Evolutionary conservation across 2,329 filamentous ascomycete species (phyloP).

Genomic region (Verruconis gallopava): DNA sequence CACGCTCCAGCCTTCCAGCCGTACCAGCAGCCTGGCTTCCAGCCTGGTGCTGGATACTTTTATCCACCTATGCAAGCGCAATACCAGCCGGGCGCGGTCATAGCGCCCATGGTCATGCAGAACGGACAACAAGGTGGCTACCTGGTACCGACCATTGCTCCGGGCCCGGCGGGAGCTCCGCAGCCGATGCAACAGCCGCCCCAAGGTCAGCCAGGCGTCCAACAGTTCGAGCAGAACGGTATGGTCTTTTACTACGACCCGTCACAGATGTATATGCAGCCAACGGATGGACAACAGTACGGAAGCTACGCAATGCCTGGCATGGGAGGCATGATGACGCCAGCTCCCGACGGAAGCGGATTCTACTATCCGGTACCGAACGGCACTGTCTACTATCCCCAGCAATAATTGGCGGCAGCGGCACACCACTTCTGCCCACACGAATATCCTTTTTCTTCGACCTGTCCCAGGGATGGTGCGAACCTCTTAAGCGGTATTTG

Average conservation of each 20-base stretch:
- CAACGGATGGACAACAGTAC: slow-evolving; percentile 5
- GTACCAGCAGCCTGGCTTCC: slow-evolving; percentile 46
- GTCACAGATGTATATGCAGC: slow-evolving; percentile 42
- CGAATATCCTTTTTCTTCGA: no score
- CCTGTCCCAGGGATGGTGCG: no score
- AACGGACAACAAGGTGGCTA: slow-evolving; percentile 36
- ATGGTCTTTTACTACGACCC: slow-evolving; percentile 94
- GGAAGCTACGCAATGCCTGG: slow-evolving; percentile 43
- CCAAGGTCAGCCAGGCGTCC: slow-evolving; percentile 39
- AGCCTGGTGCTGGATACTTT: slow-evolving; percentile 51
- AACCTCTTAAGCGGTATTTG: no score
- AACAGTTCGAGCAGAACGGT: slow-evolving; percentile 82
- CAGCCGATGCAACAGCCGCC: slow-evolving; percentile 17
- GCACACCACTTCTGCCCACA: no score
- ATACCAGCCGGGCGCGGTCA: slow-evolving; percentile 32
- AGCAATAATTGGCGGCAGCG: slow-evolving; percentile 22
- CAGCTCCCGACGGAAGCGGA: slow-evolving; percentile 31
- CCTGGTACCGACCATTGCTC: slow-evolving; percentile 25
- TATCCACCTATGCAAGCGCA: slow-evolving; percentile 38
- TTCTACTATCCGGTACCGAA: slow-evolving; percentile 40
- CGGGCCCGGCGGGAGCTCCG: slow-evolving; percentile 12
- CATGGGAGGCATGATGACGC: slow-evolving; percentile 71
- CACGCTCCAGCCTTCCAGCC: slow-evolving; percentile 86
- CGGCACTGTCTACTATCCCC: slow-evolving; percentile 46
- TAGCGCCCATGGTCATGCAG: slow-evolving; percentile 46